Percentiles rank a stretch among this genome's conserved stretches.
These are phyloP conservation scores for Drechslera avenae DNA, from an alignment of 2,329 filamentous ascomycete species.

Conservation along the genomic window DNA sequence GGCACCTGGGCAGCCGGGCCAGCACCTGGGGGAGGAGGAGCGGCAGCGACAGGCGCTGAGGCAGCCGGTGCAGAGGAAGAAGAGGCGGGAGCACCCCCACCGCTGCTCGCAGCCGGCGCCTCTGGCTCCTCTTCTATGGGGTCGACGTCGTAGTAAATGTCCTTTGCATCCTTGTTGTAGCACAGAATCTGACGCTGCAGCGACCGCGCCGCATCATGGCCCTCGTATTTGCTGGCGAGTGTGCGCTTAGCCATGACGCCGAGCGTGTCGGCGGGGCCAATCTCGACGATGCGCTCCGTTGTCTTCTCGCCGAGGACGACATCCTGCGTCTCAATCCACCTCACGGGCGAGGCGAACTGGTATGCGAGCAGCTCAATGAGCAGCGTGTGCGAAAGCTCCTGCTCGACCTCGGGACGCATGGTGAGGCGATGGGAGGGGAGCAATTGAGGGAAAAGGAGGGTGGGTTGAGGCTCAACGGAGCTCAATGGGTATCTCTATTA, in stretches of 20 bases:
- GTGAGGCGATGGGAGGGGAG: constrained; percentile 41
- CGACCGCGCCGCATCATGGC: constrained; percentile 95
- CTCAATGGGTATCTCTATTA: constrained; percentile 35
- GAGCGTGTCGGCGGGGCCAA: constrained; percentile 94
- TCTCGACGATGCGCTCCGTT: constrained; percentile 95
- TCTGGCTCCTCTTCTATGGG: constrained; percentile 79
- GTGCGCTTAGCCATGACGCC: constrained; percentile 98
- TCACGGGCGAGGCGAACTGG: constrained; percentile 96
- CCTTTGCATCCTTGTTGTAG: constrained; percentile 99
- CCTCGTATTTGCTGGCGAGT: constrained; percentile 95
- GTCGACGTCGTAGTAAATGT: constrained; percentile 99
- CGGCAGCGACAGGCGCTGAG: constrained; percentile 56
- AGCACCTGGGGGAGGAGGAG: constrained; percentile 67
- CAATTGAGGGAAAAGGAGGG: constrained; percentile 9
- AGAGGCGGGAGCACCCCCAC: constrained; percentile 49
- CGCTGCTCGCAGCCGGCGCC: constrained; percentile 56
- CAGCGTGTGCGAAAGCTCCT: constrained; percentile 97
- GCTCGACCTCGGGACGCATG: constrained; percentile 99
- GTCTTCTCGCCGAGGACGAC: constrained; percentile 96
- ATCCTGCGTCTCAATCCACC: constrained; percentile 99
- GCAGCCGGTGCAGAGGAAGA: constrained; percentile 57
- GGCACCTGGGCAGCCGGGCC: constrained; percentile 86
- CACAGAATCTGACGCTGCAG: constrained; percentile 97
- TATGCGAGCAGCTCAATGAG: constrained; percentile 98
- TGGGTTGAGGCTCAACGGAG: constrained; percentile 29